Conservation (phyloP, 164 flowering plant genomes). For the Paratinospora sagittata region DNA sequence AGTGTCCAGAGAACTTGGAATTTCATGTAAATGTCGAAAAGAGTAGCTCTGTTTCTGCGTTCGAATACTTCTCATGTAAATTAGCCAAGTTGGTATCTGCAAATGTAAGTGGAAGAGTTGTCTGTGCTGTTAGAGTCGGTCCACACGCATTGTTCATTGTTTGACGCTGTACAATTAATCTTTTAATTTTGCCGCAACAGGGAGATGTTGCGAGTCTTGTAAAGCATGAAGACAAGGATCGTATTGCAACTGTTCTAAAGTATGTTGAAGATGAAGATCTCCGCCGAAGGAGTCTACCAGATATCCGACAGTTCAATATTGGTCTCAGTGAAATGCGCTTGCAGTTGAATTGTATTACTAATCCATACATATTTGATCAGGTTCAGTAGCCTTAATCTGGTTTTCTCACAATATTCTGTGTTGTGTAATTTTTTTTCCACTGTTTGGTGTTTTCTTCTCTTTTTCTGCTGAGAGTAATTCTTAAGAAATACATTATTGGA, state of each 20-base stretch:
- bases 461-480: too few relatives aligned
- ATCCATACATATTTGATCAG: conserved; percentile 78
- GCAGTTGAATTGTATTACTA: conserved; percentile 68
- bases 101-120: conserved; percentile 31
- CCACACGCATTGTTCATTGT: too few relatives aligned
- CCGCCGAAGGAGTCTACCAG: conserved; percentile 54
- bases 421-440: too few relatives aligned
- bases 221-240: conserved; percentile 32
- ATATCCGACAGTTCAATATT: conserved; percentile 46
- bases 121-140: background rate
- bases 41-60: conserved; percentile 70
- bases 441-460: too few relatives aligned
- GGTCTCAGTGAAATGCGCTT: conserved; percentile 59
- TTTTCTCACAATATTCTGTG: too few relatives aligned
- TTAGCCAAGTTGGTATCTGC: conserved; percentile 24
- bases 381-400: conserved; percentile 25
- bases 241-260: conserved; percentile 46
- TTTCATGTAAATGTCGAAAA: conserved; percentile 51
- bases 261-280: conserved; percentile 83
- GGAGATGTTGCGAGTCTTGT: conserved; percentile 32
- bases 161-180: background rate
- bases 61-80: conserved; percentile 58
- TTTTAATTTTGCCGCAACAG: conserved; percentile 21
- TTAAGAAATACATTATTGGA: too few relatives aligned
- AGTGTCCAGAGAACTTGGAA: conserved; percentile 32